Base-by-base conservation (phyloP, 345 rosid species). In the Heritiera littoralis region DNA sequence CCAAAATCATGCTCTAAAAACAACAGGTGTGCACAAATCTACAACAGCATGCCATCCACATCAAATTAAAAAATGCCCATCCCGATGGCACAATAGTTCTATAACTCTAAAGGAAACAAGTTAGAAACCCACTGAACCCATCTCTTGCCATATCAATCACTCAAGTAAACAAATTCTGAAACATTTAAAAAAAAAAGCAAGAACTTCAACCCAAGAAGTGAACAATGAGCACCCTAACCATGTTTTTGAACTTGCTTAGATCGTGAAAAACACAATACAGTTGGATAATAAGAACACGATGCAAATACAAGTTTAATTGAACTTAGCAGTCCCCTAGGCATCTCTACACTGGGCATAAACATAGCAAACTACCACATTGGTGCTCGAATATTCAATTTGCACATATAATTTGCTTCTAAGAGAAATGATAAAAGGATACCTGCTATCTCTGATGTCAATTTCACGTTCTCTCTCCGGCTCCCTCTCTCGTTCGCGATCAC, bases 391-490 rank as follows among this genome's bases (percentile, higher is more conserved):
- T 46, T 23, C 55, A 46, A 20, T 68, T 46, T 46, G 55, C 49
- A n/a, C 14, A 56, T 41, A 54, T 40, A 54, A 38, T 6, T 56
- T 55, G 10, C 18, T 41, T 10, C 1, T 9, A 58, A 43, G 12
- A 56, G 1, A 18, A n/a, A 38, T 1, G 7, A 58, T 3, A 48
- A 30, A 77, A n/a, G 54, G 61, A 8, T 75, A 89, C 92, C 93
- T 89, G 89, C 83, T 88, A 17, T 90, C 94, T 56, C 90, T 78
- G 70, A 60, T 59, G 55, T 86, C 94, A 11, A 84, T 30, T 54
- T 88, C 89, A 3, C 88, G 78, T 35, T 88, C 93, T 54, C 77
- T 82, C 68, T 85, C 87, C 15, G 75, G 84, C 51, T 87, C 92
- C 51, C 78, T 78, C 60, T 84, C 81, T 20, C 72, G 81, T 35